Base-by-base conservation (phyloP, 371 early-diverging fungal species). In the Circinella umbellata region DNA sequence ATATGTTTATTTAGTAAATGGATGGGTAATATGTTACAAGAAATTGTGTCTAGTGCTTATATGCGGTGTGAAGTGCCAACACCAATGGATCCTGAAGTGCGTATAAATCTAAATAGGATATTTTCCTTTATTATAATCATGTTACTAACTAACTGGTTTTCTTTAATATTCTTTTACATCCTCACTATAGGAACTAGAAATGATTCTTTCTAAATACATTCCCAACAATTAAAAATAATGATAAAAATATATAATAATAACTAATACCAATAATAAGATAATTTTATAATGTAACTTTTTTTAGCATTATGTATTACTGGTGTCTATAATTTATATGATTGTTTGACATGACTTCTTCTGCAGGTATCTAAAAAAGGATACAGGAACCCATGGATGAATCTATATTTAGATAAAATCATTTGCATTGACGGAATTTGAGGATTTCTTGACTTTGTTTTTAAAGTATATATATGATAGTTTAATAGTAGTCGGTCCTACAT, bases 1-100 rank as follows among this genome's bases (percentile, higher is more conserved):
- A 27, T 2, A 27, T 27, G 51, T n/a, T 51, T 17, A 7, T 7
- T 27, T 35, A 49, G 68, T 55, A 73, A 75, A 62, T 73, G 86
- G 76, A 76, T 89, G 82, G 79, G 78, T 48, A 81, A 82, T 5
- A 72, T 89, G 63, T 57, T 89, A 7, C 90, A 88, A 51, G 91
- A 90, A 61, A 76, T 88, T 4, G 70, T 86, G 35, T 81, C 88
- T n/a, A 84, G 83, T 57, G 86, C 85, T 1, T 87, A 84, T 38
- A 66, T 51, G 54, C 72, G 76, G n/a, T 75, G 76, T 39, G 34
- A 61, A 13, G 8, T 46, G 4, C 70, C 76, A 3, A 39, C 42
- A 20, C 65, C 65, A 15, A 46, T 71, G 13, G 49, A 38, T 34
- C 27, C 60, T 18, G 68, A 68, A 38, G 68, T 68, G n/a, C 20